Conservation (phyloP, 1,139 yeast species). For the Zygoascus sp. region DNA sequence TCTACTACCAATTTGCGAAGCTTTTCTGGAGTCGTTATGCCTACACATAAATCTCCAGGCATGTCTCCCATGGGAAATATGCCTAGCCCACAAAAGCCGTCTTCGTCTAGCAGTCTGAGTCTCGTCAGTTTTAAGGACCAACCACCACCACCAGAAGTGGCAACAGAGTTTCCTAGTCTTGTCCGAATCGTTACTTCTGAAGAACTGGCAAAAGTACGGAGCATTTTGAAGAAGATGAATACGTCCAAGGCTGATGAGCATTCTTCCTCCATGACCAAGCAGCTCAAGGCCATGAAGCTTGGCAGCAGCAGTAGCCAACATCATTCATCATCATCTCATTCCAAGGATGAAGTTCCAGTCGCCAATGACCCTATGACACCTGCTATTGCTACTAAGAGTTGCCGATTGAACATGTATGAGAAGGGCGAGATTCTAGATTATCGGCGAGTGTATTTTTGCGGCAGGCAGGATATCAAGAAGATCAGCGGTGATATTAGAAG, state of each 20-base stretch:
- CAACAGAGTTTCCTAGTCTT: background rate
- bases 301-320: slow-evolving; percentile 2
- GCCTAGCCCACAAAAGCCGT: background rate
- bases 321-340: background rate
- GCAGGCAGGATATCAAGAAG: slow-evolving; percentile 33
- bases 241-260: slow-evolving; percentile 2
- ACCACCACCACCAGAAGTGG: background rate
- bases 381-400: slow-evolving; percentile 25
- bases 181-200: slow-evolving; percentile 1
- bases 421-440: slow-evolving; percentile 46
- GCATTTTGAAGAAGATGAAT: slow-evolving; percentile 3
- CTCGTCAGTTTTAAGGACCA: background rate
- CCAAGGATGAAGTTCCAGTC: slow-evolving; percentile 16
- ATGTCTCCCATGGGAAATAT: background rate
- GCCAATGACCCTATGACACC: slow-evolving; percentile 25
- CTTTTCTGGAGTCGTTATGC: background rate
- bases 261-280: slow-evolving; percentile 8
- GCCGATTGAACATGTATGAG: slow-evolving; percentile 40
- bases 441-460: slow-evolving; percentile 42
- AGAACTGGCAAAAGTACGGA: slow-evolving; percentile 2
- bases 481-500: slow-evolving; percentile 42
- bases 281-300: slow-evolving; percentile 14
- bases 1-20: slow-evolving; percentile 6
- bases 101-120: background rate
- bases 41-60: background rate